Evolutionary conservation across 768 basidiomycete genomes (phyloP), one percentile per base, ranked within the genome.

Genomic region (Megacollybia marginata): DNA sequence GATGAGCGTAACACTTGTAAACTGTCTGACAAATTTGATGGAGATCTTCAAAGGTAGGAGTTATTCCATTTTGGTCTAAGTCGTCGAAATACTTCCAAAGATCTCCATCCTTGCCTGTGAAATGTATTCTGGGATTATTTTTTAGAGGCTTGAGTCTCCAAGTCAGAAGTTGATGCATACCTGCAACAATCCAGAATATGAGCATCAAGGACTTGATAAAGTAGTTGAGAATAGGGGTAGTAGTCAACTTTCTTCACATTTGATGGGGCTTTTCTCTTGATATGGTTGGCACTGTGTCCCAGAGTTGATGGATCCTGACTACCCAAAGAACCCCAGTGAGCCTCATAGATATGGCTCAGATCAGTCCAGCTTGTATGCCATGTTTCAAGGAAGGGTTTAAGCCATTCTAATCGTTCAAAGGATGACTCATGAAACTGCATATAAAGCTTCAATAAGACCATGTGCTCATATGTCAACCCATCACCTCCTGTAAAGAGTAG

Each of bases 171-270:
- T 16, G 4, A 35, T 16, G 51, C 58, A 44, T 50, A 62, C 60
- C 57, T 48, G 55, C 59, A 60, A 28, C 55, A 53, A 46, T 54
- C 48, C 2, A 60, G 47, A 11, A 62, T 53, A 15, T 52, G 55
- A 12, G 44, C 51, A 15, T 55, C 54, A 5, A 55, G 15, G 2
- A 45, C 40, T 12, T 53, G 15, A 28, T 56, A 52, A 2, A 52
- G 18, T 7, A 56, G 34, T 19, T 54, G 49, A 11, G 45, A 48
- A 23, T 44, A 46, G 6, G 49, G 42, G 23, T 58, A 56, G 36
- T 52, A 58, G 28, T 58, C 51, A 5, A 54, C 48, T 43, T 60
- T 60, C 16, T 51, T 46, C 16, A 56, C 40, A 34, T 60, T 54
- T 12, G 50, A n/a, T 2, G 57, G 53, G 11, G 28, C 34, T 18